Conservation (phyloP, 192 early-diverging fungal genomes). For the Backusella macrospora region DNA sequence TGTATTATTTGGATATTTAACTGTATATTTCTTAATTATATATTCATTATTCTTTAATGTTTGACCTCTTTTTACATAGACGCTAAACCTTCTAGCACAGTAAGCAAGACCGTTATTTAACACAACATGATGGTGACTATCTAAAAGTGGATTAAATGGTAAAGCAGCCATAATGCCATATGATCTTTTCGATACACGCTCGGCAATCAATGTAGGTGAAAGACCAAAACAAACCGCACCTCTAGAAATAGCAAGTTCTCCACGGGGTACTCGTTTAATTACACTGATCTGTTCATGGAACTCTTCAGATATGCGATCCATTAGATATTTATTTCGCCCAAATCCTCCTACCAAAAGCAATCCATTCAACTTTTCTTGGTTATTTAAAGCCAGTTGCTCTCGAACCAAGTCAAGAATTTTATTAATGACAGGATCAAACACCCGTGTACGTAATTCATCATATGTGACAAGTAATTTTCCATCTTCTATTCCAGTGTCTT, state of each 20-base stretch:
- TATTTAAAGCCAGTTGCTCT: slow-evolving; percentile 42
- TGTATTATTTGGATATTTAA: slow-evolving; percentile 9
- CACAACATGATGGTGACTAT: slow-evolving; percentile 42
- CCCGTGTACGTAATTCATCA: slow-evolving; percentile 41
- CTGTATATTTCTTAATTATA: slow-evolving; percentile 20
- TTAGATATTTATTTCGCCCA: slow-evolving; percentile 51
- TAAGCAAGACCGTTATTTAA: slow-evolving; percentile 50
- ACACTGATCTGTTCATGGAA: slow-evolving; percentile 41
- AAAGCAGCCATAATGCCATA: slow-evolving; percentile 48
- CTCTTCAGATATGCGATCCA: slow-evolving; percentile 36
- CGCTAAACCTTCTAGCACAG: slow-evolving; percentile 35
- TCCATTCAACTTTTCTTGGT: slow-evolving; percentile 36
- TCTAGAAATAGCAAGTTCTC: slow-evolving; percentile 51
- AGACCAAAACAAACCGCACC: slow-evolving; percentile 51
- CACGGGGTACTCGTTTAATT: slow-evolving; percentile 45
- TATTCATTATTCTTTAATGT: slow-evolving; percentile 48
- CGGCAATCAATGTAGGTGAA: slow-evolving; percentile 37
- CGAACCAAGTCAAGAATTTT: slow-evolving; percentile 45
- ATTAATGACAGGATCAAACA: slow-evolving; percentile 51
- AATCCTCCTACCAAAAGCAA: slow-evolving; percentile 61
- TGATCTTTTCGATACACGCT: slow-evolving; percentile 40
- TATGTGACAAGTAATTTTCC: neutral
- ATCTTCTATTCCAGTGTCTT: neutral
- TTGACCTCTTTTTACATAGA: slow-evolving; percentile 32
- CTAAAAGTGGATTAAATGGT: slow-evolving; percentile 47